These are phyloP conservation scores for Neurospora sp. DNA, from an alignment of 2,329 filamentous ascomycete species.

Conservation along the genomic window DNA sequence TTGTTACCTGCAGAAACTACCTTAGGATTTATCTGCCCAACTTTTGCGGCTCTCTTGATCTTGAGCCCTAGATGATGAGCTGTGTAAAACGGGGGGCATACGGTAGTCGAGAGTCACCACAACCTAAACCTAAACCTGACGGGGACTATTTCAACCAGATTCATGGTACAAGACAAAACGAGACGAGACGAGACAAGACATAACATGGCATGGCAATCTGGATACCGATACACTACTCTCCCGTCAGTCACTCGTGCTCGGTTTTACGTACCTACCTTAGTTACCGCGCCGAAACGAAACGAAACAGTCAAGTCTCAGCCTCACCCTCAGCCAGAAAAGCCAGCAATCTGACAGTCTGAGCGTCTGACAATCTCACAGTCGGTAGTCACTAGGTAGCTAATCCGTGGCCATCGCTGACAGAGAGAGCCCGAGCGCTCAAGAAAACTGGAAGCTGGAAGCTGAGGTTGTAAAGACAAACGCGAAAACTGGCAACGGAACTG, in stretches of 20 bases:
- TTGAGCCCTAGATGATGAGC: background rate
- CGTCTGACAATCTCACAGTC: too few relatives aligned
- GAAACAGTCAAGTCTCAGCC: background rate
- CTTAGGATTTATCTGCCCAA: too few relatives aligned
- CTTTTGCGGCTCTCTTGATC: background rate
- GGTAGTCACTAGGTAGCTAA: too few relatives aligned
- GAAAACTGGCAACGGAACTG: too few relatives aligned
- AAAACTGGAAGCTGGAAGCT: too few relatives aligned
- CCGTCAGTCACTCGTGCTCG: background rate
- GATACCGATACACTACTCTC: background rate
- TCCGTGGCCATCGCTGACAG: too few relatives aligned
- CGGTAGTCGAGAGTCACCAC: background rate
- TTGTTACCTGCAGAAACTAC: too few relatives aligned
- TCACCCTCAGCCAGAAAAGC: too few relatives aligned
- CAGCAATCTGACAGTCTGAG: too few relatives aligned
- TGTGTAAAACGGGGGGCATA: background rate
- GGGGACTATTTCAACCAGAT: background rate
- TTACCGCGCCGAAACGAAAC: background rate
- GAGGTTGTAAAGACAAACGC: too few relatives aligned
- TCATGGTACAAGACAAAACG: background rate
- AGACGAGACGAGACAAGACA: background rate
- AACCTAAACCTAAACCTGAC: too few relatives aligned
- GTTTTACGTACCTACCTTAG: background rate
- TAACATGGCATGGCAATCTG: background rate
- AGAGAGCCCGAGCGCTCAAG: too few relatives aligned